Evolutionary conservation across 202 grass and related monocot species (phyloP).

Genomic region (Elaeis oleifera): DNA sequence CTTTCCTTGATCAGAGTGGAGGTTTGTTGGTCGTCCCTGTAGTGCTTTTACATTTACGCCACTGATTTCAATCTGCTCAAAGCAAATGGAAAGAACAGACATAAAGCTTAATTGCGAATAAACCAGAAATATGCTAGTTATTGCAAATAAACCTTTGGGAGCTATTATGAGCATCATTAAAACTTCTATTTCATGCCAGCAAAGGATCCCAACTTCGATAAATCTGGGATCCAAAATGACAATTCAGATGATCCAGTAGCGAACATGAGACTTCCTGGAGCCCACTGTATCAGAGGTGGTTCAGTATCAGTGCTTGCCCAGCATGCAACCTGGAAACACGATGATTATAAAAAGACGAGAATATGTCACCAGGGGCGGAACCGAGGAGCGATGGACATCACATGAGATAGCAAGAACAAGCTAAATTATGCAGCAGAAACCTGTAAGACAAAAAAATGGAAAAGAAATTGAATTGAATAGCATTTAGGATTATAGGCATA

Average conservation of each 20-base stretch:
- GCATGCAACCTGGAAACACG: conserved; percentile 52
- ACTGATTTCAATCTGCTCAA: no score
- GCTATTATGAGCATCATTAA: background rate
- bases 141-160: background rate
- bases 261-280: conserved; percentile 73
- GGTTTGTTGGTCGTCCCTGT: no score
- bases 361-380: background rate
- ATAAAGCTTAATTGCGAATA: no score
- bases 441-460: no score
- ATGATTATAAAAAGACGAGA: background rate
- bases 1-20: no score
- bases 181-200: conserved; percentile 30
- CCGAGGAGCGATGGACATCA: no score
- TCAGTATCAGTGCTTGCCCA: conserved; percentile 95
- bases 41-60: no score
- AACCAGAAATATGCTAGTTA: no score
- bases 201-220: conserved; percentile 81
- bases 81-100: no score
- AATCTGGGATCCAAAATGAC: conserved; percentile 90
- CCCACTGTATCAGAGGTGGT: conserved; percentile 87
- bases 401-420: no score
- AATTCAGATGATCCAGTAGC: conserved; percentile 90
- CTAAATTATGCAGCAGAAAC: no score
- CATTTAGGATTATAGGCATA: conserved; percentile 20
- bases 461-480: conserved; percentile 8